Evolutionary conservation across 495 filamentous ascomycete genomes (phyloP).

Genomic region (Delitschia confertaspora): DNA sequence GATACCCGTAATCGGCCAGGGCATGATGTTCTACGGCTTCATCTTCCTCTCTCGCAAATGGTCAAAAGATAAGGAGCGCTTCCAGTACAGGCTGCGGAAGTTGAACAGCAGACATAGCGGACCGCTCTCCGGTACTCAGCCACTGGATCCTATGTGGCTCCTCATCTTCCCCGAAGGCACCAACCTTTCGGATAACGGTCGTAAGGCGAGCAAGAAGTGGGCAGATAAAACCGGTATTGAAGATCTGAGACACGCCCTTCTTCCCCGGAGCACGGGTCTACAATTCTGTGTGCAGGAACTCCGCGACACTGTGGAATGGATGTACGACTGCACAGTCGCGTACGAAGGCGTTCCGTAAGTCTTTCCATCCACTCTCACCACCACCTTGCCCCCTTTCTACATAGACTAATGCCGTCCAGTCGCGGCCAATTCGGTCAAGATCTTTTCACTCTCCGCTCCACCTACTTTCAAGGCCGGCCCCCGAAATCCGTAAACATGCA

Average conservation of each 20-base stretch:
- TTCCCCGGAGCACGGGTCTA: conserved; percentile 68
- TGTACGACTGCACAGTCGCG: conserved; percentile 79
- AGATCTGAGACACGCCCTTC: conserved; percentile 57
- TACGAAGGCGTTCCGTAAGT: conserved; percentile 75
- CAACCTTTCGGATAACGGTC: conserved; percentile 59
- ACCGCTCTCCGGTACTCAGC: conserved; percentile 44
- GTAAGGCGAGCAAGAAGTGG: conserved; percentile 55
- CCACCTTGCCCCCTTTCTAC: conserved; percentile 11
- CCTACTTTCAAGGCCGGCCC: conserved; percentile 66
- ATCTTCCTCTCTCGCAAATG: conserved; percentile 79
- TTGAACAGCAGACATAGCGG: conserved; percentile 49
- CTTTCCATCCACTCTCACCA: neutral
- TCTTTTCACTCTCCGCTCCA: conserved; percentile 61
- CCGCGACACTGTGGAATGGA: conserved; percentile 59
- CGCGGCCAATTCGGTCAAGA: conserved; percentile 65
- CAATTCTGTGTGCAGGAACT: conserved; percentile 69
- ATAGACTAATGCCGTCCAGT: conserved; percentile 33
- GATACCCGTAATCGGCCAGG: conserved; percentile 64
- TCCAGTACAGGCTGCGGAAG: conserved; percentile 59
- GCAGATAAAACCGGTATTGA: conserved; percentile 57
- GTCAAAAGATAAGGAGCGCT: conserved; percentile 62
- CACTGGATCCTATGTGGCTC: conserved; percentile 73
- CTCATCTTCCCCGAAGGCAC: conserved; percentile 80
- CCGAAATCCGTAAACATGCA: conserved; percentile 81
- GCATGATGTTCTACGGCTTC: conserved; percentile 76